Evolutionary conservation across 2,329 filamentous ascomycete species (phyloP).

Genomic region (Fusarium falciforme): DNA sequence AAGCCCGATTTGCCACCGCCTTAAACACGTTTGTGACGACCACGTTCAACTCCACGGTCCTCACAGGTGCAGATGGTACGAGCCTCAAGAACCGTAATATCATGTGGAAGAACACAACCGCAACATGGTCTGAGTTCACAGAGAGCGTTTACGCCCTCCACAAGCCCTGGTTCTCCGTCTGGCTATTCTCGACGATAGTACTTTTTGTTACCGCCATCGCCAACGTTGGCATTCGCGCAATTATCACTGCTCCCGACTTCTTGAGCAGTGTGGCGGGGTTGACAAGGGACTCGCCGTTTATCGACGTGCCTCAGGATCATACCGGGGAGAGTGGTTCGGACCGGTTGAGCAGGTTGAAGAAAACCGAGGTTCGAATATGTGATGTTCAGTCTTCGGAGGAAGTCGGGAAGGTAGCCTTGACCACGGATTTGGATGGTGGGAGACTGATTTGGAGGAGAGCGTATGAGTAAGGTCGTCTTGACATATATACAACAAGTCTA

Average conservation of each 20-base stretch:
- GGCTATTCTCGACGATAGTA: not conserved
- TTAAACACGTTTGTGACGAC: not conserved
- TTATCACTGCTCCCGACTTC: conserved; percentile 13
- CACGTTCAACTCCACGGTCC: accelerated
- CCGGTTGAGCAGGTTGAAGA: not conserved
- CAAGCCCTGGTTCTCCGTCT: conserved; percentile 3
- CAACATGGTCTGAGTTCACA: conserved; percentile 2
- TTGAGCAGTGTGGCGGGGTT: conserved; percentile 6
- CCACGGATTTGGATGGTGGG: not conserved
- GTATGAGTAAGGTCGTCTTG: not conserved
- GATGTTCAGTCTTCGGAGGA: not conserved
- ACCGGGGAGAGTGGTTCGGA: conserved; percentile 3
- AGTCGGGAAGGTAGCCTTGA: conserved; percentile 1
- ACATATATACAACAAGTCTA: not conserved
- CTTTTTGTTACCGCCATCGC: not conserved
- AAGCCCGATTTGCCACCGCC: not conserved
- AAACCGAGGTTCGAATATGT: not conserved
- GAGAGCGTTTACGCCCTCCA: conserved; percentile 4
- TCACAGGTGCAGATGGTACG: not conserved
- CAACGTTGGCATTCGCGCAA: not conserved
- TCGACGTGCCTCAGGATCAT: not conserved
- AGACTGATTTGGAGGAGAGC: not conserved
- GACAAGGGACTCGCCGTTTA: conserved; percentile 8
- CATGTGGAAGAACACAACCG: conserved; percentile 6
- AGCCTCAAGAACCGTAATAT: not conserved